Conservation (phyloP, 2,329 filamentous ascomycete genomes). For the Fusarium robinianum region DNA sequence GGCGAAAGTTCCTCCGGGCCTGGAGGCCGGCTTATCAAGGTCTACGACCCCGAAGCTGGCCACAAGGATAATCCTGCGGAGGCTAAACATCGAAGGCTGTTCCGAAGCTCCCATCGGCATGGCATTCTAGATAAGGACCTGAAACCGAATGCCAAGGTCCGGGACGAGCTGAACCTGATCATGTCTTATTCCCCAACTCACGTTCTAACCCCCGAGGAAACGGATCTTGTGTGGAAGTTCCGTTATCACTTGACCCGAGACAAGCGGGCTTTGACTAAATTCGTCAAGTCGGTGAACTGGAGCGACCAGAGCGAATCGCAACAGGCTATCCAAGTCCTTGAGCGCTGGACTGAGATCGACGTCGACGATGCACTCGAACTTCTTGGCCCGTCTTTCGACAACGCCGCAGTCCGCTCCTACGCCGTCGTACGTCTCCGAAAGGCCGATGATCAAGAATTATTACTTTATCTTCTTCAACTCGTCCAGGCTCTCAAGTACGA, state of each 20-base stretch:
- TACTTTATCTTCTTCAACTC: slow-evolving; percentile 89
- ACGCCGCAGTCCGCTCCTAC: slow-evolving; percentile 84
- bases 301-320: slow-evolving; percentile 80
- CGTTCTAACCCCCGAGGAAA: slow-evolving; percentile 84
- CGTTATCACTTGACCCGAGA: slow-evolving; percentile 91
- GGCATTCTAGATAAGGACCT: slow-evolving; percentile 94
- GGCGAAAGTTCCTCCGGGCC: slow-evolving; percentile 54
- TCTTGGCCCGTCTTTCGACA: slow-evolving; percentile 89
- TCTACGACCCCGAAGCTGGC: slow-evolving; percentile 93
- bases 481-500: slow-evolving; percentile 97
- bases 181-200: slow-evolving; percentile 93
- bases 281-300: slow-evolving; percentile 98
- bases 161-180: slow-evolving; percentile 90
- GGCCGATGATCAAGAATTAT: slow-evolving; percentile 87
- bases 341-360: slow-evolving; percentile 95
- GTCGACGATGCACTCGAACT: slow-evolving; percentile 95
- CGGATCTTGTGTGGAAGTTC: slow-evolving; percentile 97
- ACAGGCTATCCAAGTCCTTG: slow-evolving; percentile 86
- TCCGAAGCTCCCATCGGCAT: slow-evolving; percentile 86
- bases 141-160: slow-evolving; percentile 93
- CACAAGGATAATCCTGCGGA: slow-evolving; percentile 91
- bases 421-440: slow-evolving; percentile 91
- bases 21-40: slow-evolving; percentile 71
- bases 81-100: slow-evolving; percentile 88
- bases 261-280: slow-evolving; percentile 91